phyloP scores from a whole-genome alignment of 2,329 filamentous ascomycete genomes.

The Cladosporium sp. region DNA sequence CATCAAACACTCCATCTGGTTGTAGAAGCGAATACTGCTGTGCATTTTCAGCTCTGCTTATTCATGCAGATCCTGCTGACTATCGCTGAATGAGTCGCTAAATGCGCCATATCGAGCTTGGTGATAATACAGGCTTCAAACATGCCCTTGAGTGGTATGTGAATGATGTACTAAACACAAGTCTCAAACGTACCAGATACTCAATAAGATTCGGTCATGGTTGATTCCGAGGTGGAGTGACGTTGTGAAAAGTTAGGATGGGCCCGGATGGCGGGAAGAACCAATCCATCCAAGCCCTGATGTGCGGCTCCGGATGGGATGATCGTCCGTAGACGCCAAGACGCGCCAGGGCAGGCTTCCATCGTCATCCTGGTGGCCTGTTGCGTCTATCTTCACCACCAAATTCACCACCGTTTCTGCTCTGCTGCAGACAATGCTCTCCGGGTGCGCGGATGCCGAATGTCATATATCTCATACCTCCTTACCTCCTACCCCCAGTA shows the following conservation, averaged over 20 bases:
- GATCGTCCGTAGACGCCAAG: neutral
- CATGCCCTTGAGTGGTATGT: no score
- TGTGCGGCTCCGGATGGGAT: neutral
- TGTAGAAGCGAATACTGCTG: neutral
- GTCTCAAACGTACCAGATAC: neutral
- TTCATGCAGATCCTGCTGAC: no score
- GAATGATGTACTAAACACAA: no score
- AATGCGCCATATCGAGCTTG: neutral
- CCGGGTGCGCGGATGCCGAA: no score
- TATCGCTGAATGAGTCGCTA: neutral
- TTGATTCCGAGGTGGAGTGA: neutral
- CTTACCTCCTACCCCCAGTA: no score
- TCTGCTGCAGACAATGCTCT: no score
- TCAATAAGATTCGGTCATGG: neutral
- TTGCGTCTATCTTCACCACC: no score
- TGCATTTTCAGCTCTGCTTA: neutral
- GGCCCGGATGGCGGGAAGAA: conserved; percentile 6
- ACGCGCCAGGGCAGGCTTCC: no score
- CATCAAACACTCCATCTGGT: neutral
- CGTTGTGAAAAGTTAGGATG: conserved; percentile 3
- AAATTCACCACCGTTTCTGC: no score
- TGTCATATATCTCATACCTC: no score
- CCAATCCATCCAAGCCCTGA: neutral
- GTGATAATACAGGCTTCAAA: no score
- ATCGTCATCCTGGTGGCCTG: no score